Percentiles rank a stretch among this genome's conserved stretches.
These are phyloP conservation scores for Pseudoneurospora amorphoporcata DNA, from an alignment of 495 filamentous ascomycete species.

Conservation along the genomic window DNA sequence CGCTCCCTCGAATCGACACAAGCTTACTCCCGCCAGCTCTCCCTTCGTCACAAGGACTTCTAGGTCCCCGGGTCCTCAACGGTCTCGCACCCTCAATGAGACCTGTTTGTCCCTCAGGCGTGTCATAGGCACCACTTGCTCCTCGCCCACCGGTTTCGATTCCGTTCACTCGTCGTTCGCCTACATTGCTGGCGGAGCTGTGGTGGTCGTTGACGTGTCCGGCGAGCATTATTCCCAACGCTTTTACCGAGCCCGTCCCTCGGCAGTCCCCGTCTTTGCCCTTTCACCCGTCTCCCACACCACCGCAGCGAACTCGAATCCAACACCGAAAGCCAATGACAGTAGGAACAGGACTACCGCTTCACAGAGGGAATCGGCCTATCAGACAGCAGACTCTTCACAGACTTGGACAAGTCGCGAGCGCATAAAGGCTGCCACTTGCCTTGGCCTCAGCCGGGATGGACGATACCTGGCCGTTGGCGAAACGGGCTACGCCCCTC, in stretches of 20 bases:
- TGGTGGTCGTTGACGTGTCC: constrained; percentile 74
- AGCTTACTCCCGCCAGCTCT: constrained; percentile 72
- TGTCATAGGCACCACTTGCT: constrained; percentile 82
- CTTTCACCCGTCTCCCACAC: constrained; percentile 32
- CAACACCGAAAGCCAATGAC: constrained; percentile 57
- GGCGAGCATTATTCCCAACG: constrained; percentile 67
- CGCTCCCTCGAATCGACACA: constrained; percentile 53
- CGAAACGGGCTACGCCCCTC: constrained; percentile 89
- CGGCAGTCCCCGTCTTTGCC: constrained; percentile 52
- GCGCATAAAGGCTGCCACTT: constrained; percentile 91
- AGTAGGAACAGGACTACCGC: constrained; percentile 47
- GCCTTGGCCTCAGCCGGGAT: constrained; percentile 81
- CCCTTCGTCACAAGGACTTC: constrained; percentile 52
- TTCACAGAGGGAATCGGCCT: constrained; percentile 45
- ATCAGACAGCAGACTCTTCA: constrained; percentile 29
- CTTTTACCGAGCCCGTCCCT: constrained; percentile 82
- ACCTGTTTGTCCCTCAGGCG: constrained; percentile 60
- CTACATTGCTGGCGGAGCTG: constrained; percentile 87
- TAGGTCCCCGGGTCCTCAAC: constrained; percentile 49
- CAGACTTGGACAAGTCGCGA: constrained; percentile 75
- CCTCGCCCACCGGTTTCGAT: constrained; percentile 79
- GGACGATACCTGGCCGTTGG: constrained; percentile 84
- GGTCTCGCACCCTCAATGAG: constrained; percentile 28
- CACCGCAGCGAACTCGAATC: constrained; percentile 27
- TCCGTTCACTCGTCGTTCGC: constrained; percentile 69